Conservation (phyloP, 2,329 filamentous ascomycete species). For the Tolypocladium paradoxum region DNA sequence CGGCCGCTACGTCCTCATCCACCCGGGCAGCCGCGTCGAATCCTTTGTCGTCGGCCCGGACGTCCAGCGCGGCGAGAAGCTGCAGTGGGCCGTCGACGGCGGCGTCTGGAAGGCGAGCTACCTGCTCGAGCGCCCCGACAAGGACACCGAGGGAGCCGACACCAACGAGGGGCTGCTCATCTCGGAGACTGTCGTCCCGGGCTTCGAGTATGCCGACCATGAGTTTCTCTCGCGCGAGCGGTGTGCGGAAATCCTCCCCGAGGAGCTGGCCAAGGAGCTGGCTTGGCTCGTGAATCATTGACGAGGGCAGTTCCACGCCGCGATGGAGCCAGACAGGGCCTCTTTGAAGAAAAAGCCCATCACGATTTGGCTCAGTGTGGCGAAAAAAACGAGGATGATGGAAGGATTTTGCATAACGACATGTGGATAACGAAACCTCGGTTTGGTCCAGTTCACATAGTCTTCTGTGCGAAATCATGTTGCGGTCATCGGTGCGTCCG, state of each 20-base stretch:
- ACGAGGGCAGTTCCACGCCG: not conserved
- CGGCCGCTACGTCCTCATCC: conserved; percentile 53
- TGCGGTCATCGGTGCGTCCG: not conserved
- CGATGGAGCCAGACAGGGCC: not conserved
- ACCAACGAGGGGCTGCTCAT: conserved; percentile 46
- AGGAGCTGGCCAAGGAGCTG: conserved; percentile 37
- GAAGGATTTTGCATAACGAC: not conserved
- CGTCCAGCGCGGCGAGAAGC: conserved; percentile 44
- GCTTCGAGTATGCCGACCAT: conserved; percentile 57
- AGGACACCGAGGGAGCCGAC: conserved; percentile 20
- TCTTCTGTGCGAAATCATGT: not conserved
- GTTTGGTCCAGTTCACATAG: not conserved
- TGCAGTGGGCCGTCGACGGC: conserved; percentile 61
- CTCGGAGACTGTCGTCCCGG: conserved; percentile 56
- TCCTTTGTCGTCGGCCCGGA: conserved; percentile 52
- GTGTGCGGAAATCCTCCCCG: conserved; percentile 39
- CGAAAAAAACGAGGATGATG: not conserved
- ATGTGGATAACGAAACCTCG: not conserved
- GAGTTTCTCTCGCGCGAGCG: conserved; percentile 48
- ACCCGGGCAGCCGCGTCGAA: conserved; percentile 48
- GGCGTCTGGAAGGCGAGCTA: conserved; percentile 57
- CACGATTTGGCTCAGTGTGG: not conserved
- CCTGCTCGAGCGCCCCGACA: conserved; percentile 27
- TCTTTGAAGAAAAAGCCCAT: not conserved
- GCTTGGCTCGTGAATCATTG: conserved; percentile 28